Base-by-base conservation (phyloP, 768 basidiomycete species). In the Trametes punicea region DNA sequence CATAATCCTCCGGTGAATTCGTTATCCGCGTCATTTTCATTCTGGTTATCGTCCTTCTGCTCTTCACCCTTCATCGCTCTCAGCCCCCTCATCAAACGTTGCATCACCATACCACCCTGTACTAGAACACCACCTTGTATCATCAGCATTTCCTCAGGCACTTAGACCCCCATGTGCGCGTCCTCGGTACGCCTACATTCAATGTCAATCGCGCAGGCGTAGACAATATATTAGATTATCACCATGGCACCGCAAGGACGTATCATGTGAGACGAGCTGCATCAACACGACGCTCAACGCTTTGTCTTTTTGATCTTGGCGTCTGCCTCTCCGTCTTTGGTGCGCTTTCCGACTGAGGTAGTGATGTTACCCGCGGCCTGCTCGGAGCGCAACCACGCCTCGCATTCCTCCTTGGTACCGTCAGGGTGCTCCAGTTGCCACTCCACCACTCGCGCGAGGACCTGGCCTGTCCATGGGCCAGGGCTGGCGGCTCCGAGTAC, bases 401-500 rank as follows among this genome's bases (percentile, higher is more conserved):
- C 67, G 66, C 93, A 94, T 4, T 84, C 81, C 5, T 83, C 85
- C 64, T 83, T 81, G 4, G 81, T 80, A 1, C 77, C 80, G 2
- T 75, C 64, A 0, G 94, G 91, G 67, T 93, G 73, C 31, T 82
- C 85, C 6, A 98, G 77, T 64, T 94, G 93, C 95, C 94, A 98
- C 57, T 85, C 81, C 18, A 92, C 65, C 23, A 98, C 77, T 44
- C 77, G 79, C n/a, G 77, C 73, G 18, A 92, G 74, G 6, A 85
- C 77, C 26, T 77, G 71, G 29, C 81, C 80, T 5, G 85, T 83
- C 83, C 92, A 86, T 2, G 83, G 79, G 2, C 93, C 93, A 1
- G 85, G 79, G 58, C 77, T 82, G 2, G 70, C 67, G 16, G 75
- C 75, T 2, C 72, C 78, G 5, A 95, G 74, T 8, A 81, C 67